Conservation (phyloP, 2,329 filamentous ascomycete genomes). For the Acarospora socialis region DNA sequence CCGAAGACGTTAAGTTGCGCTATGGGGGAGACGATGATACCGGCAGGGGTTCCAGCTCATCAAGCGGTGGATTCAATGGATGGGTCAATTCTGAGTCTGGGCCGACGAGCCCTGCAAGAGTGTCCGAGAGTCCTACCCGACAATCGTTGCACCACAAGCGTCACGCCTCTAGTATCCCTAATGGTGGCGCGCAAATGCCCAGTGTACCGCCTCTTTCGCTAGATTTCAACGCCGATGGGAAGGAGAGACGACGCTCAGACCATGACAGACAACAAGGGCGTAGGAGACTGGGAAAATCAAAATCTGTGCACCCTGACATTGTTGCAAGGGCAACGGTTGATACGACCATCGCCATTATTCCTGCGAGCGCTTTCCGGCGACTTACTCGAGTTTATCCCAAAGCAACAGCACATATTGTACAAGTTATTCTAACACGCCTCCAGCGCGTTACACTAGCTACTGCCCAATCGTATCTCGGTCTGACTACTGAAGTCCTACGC, state of each 20-base stretch:
- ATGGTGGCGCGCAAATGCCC: slow-evolving; percentile 31
- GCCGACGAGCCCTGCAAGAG: slow-evolving; percentile 24
- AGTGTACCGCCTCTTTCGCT: slow-evolving; percentile 63
- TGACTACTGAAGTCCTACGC: slow-evolving; percentile 80
- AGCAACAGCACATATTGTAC: slow-evolving; percentile 91
- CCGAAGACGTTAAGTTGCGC: slow-evolving; percentile 76
- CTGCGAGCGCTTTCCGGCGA: slow-evolving; percentile 84
- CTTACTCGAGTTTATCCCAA: slow-evolving; percentile 90
- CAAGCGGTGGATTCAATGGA: slow-evolving; percentile 21
- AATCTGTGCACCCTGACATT: slow-evolving; percentile 89
- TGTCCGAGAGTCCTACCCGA: slow-evolving; percentile 18
- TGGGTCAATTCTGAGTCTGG: slow-evolving; percentile 25
- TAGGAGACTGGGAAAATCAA: slow-evolving; percentile 24
- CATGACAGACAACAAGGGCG: slow-evolving; percentile 24
- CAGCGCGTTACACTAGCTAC: slow-evolving; percentile 91
- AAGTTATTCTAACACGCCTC: slow-evolving; percentile 87
- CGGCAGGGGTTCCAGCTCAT: slow-evolving; percentile 24
- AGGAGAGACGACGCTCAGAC: slow-evolving; percentile 5
- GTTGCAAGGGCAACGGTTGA: slow-evolving; percentile 92
- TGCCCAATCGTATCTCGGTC: slow-evolving; percentile 82
- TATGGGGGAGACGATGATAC: slow-evolving; percentile 48
- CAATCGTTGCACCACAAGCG: background rate
- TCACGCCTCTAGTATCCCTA: slow-evolving; percentile 19
- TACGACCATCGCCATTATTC: slow-evolving; percentile 96
- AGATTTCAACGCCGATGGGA: slow-evolving; percentile 31